Evolutionary conservation across 2,329 filamentous ascomycete genomes (phyloP), one percentile per base, ranked within the genome.

Genomic region (Aureobasidium sp.): DNA sequence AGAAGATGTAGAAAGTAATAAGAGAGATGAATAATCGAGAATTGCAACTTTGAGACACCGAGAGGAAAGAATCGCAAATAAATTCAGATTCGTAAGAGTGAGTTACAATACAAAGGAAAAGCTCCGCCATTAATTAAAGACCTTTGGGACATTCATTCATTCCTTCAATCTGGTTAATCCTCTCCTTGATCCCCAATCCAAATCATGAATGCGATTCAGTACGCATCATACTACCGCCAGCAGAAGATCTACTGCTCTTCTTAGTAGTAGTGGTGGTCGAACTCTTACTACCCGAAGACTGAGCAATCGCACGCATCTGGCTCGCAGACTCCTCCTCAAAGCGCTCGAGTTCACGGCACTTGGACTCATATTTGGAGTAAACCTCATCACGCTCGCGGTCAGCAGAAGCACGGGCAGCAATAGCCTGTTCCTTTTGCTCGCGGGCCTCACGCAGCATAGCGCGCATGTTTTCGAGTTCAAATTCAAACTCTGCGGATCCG

Each of bases 381-480:
- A 58, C 62, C 49, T 68, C 65, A 48, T 70, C 68, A 2, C 68
- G 50, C 62, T 70, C 67, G 37, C 66, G 66, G 50, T 70, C 68
- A 25, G 68, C 68, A 21, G 65, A 58, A 25, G 64, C 63, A 45
- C 69, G 67, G 2, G 69, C 67, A 5, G 69, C 51, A 58, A 71
- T 69, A 39, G 69, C 69, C n/a, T 66, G 62, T 39, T 70, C 69
- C 30, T 68, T 68, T 61, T 71, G 68, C 62, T 71, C 67, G n/a
- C 66, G 67, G 5, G 69, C 65, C 30, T 71, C 68, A 25, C 63
- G 63, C 36, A 71, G 64, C 61, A 68, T 62, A 25, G 64, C 63
- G 50, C 68, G 65, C 30, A 72, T 66, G 41, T 49, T 66, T 29
- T 72, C 68, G 58, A 71, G 70, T 54, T 72, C 69, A 50, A 64